Percentiles rank a stretch among this genome's conserved stretches.
Evolutionary conservation across 108 stramenopile genomes (phyloP).

Genomic region (Nitzschia sp.): DNA sequence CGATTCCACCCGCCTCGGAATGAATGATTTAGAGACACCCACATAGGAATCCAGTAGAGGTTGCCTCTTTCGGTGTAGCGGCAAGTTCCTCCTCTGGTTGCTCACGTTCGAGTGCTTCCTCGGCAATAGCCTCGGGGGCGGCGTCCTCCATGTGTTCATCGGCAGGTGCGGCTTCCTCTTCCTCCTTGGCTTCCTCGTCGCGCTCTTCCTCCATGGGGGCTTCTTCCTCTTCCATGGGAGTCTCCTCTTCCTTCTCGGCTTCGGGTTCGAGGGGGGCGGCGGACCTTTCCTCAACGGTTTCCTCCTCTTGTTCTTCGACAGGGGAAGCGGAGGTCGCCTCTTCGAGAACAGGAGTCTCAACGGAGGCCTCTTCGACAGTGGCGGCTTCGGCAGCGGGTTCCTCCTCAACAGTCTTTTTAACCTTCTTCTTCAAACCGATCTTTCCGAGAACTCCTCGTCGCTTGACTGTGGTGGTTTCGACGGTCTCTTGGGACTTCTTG

Average conservation of each 20-base stretch:
- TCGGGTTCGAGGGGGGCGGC: conserved; percentile 18
- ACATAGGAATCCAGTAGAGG: conserved; percentile 27
- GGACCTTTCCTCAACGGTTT: background rate
- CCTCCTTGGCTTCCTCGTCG: conserved; percentile 24
- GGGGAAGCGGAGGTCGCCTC: background rate
- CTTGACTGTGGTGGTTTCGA: conserved; percentile 16
- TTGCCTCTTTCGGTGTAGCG: background rate
- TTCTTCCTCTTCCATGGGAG: conserved; percentile 10
- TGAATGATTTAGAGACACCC: conserved; percentile 21
- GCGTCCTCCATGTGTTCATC: background rate
- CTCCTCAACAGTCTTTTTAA: conserved; percentile 8
- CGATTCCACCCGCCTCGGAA: too few relatives aligned
- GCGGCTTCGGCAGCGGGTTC: conserved; percentile 9
- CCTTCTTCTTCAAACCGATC: conserved; percentile 42
- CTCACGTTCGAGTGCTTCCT: conserved; percentile 13
- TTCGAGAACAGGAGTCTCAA: conserved; percentile 7
- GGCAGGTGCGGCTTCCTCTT: background rate
- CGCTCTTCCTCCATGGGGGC: conserved; percentile 21
- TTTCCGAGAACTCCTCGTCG: conserved; percentile 36
- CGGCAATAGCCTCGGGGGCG: background rate
- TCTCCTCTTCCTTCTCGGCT: conserved; percentile 6
- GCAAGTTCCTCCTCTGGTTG: conserved; percentile 24
- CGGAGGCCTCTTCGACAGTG: conserved; percentile 25
- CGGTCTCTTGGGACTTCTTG: conserved; percentile 11
- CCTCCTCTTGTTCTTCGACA: background rate